Conservation (phyloP, 1,139 yeast genomes). For the Geotrichum phurueaensis region DNA sequence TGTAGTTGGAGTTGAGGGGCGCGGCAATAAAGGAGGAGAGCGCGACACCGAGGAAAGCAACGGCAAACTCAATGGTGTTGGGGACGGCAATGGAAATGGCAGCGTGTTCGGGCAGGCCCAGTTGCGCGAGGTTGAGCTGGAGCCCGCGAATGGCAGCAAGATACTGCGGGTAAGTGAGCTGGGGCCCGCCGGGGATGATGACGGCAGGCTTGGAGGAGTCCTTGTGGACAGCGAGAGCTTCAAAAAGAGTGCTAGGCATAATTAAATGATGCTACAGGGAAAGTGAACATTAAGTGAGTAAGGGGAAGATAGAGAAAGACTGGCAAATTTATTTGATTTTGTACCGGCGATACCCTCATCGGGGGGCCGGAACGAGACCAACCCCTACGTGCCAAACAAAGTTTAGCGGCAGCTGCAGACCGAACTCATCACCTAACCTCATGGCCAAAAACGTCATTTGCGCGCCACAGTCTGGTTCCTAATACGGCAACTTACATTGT, state of each 20-base stretch:
- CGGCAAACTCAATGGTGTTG: constrained; percentile 52
- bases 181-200: constrained; percentile 33
- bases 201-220: constrained; percentile 20
- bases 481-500: too few relatives aligned
- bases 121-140: constrained; percentile 29
- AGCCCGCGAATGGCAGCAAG: constrained; percentile 26
- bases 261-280: background rate
- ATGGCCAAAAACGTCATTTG: too few relatives aligned
- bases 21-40: constrained; percentile 54
- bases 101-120: constrained; percentile 36
- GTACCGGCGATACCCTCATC: too few relatives aligned
- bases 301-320: too few relatives aligned
- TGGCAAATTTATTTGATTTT: too few relatives aligned
- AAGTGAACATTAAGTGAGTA: background rate
- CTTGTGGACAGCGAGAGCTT: constrained; percentile 19
- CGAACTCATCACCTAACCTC: too few relatives aligned
- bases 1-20: constrained; percentile 58
- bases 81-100: constrained; percentile 56
- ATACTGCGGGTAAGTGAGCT: constrained; percentile 29
- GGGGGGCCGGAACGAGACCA: too few relatives aligned
- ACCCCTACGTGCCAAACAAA: too few relatives aligned
- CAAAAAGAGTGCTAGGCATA: constrained; percentile 22
- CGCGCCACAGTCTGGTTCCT: too few relatives aligned
- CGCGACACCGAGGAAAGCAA: constrained; percentile 50
- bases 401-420: too few relatives aligned